A percentile compares a stretch with the other conserved stretches of the same genome.
These are phyloP conservation scores for Saccharomycopsis sp. DNA, from an alignment of 805 yeast genomes.

Conservation along the genomic window DNA sequence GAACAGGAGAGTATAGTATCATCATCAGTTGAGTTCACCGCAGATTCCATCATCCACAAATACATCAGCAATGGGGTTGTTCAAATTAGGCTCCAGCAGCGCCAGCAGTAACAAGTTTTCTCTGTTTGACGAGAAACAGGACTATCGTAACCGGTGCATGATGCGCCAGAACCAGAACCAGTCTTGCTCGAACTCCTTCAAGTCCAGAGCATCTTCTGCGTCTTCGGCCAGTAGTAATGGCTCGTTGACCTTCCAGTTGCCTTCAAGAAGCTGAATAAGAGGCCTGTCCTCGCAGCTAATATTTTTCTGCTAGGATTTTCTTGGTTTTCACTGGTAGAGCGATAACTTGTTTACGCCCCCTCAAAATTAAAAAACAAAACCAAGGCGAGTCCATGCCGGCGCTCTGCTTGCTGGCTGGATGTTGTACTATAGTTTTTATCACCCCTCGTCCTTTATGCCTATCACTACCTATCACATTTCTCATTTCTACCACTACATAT, in stretches of 20 bases:
- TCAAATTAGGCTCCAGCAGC: background rate
- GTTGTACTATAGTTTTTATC: background rate
- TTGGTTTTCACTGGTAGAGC: too few species aligned
- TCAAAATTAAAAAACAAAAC: background rate
- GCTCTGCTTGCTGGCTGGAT: background rate
- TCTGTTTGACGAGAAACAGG: conserved; percentile 20
- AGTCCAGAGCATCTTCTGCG: conserved; percentile 14
- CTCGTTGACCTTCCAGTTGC: conserved; percentile 17
- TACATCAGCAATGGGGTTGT: conserved; percentile 12
- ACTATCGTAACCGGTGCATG: conserved; percentile 16
- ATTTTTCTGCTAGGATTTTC: too few species aligned
- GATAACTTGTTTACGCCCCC: too few species aligned
- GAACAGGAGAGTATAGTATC: background rate
- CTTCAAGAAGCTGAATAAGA: conserved; percentile 7
- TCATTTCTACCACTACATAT: background rate
- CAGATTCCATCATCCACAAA: background rate
- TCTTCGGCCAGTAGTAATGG: conserved; percentile 9
- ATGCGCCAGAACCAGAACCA: background rate
- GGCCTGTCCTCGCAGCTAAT: too few species aligned
- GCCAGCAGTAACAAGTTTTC: conserved; percentile 15
- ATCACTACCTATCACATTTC: background rate
- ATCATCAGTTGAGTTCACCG: too few species aligned
- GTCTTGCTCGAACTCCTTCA: background rate
- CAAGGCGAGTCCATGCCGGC: background rate
- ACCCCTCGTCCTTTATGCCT: background rate